Percentiles rank a stretch among this genome's conserved stretches.
Evolutionary conservation across 495 filamentous ascomycete species (phyloP).

Genomic region (Neurospora sp.): DNA sequence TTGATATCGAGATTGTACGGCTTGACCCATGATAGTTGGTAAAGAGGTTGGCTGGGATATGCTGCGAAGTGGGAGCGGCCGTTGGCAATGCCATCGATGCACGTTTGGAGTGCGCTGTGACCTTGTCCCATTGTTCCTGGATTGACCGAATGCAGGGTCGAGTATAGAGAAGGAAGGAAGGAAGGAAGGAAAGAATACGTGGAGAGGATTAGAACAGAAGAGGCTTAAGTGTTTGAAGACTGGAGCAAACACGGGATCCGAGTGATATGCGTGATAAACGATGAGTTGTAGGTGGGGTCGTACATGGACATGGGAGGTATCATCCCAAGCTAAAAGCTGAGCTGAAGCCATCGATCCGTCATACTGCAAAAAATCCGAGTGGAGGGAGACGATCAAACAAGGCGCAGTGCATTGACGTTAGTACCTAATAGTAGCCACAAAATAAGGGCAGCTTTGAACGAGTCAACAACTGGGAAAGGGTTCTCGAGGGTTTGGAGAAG

Average conservation of each 20-base stretch:
- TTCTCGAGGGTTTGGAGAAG: background rate
- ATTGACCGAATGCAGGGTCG: background rate
- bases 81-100: constrained; percentile 30
- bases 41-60: constrained; percentile 27
- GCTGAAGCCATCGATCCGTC: background rate
- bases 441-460: background rate
- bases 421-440: background rate
- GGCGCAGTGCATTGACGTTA: background rate
- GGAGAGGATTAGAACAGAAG: background rate
- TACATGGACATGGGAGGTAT: background rate
- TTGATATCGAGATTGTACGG: constrained; percentile 55
- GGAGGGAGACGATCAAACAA: background rate
- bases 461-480: background rate
- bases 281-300: background rate
- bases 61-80: constrained; percentile 31
- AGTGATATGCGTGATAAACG: background rate
- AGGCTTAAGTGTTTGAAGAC: background rate
- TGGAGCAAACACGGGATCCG: background rate
- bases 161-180: background rate
- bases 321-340: background rate
- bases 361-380: background rate
- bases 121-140: constrained; percentile 16
- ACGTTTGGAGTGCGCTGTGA: constrained; percentile 24
- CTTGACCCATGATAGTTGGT: constrained; percentile 34
- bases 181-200: background rate